Conservation (phyloP, 148 eudicot genomes). For the Rhododendron ferrugineum region DNA sequence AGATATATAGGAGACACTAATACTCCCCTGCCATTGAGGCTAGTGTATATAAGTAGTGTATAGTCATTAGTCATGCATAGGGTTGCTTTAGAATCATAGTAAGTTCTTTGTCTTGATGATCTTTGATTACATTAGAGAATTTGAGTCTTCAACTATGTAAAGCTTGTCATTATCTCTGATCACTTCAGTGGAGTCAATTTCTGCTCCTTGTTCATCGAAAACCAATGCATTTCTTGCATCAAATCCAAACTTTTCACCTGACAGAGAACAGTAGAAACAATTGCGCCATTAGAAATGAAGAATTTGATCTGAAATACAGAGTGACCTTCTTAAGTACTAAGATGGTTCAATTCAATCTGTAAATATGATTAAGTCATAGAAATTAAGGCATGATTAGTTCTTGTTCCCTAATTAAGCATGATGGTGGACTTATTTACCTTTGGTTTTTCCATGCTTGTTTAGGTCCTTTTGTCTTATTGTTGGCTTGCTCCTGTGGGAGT, state of each 20-base stretch:
- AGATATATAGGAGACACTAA: too few relatives aligned
- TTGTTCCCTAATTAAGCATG: too few relatives aligned
- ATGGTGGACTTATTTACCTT: too few relatives aligned
- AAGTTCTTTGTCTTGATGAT: background rate
- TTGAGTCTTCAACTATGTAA: conserved; percentile 32
- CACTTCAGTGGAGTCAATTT: conserved; percentile 67
- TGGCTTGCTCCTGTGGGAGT: too few relatives aligned
- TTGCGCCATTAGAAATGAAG: background rate
- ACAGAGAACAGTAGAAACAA: conserved; percentile 1
- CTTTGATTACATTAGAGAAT: background rate
- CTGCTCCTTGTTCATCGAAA: conserved; percentile 60
- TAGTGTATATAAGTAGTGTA: too few relatives aligned
- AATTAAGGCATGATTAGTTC: too few relatives aligned
- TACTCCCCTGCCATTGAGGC: too few relatives aligned
- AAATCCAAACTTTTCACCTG: conserved; percentile 65
- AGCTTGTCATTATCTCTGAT: conserved; percentile 72
- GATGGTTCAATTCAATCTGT: background rate
- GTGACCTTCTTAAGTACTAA: background rate
- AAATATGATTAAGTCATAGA: background rate
- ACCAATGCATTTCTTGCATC: conserved; percentile 41
- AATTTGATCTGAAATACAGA: background rate
- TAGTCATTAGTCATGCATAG: background rate
- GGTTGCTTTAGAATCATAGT: background rate
- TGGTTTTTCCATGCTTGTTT: too few relatives aligned
- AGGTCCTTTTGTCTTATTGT: too few relatives aligned